Evolutionary conservation across 1,284 basidiomycete species (phyloP), one percentile per base, ranked within the genome.

Genomic region (Ustilago xerochloae): DNA sequence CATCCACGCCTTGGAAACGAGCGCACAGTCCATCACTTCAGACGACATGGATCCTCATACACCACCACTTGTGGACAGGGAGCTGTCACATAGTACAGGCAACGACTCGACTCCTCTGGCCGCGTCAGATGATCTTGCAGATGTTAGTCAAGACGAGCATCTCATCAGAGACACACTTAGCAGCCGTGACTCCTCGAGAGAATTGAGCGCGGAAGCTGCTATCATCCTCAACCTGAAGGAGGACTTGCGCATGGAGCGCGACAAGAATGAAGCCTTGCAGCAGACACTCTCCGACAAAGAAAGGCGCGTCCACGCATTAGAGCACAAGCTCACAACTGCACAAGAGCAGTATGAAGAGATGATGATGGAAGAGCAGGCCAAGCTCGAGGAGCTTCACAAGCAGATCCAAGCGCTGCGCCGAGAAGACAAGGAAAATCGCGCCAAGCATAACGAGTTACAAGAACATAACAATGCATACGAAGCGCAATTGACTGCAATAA

Each of bases 331-430:
- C 48, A 63, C 64, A 26, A 73, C 64, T 1, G 55, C 64, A 13
- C 71, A 69, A 61, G 71, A 74, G 38, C 65, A 74, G 41, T 64
- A 63, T 50, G 71, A 74, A 29, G 71, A 74, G 41, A 41, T 60
- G 20, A 51, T 74, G 66, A 46, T 69, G 4, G 71, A 69, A 24
- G 62, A 69, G 38, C 66, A 74, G 29, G 53, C 65, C 26, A 69
- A 59, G 55, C 50, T 65, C 26, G 71, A 74, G 24, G 71, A 74
- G 32, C 41, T 69, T 1, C 39, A 65, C 43, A 69, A 65, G 41
- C 65, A 74, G 43, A 65, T 74, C 24, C 62, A 68, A 26, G 33
- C 55, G n/a, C 64, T 74, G 6, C 66, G 63, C 13, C 57, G 63
- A 29, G 71, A 74, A 18, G 71, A 74, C 28, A 74, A 69, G 32